A percentile compares a stretch with the other conserved stretches of the same genome.
phyloP scores from a whole-genome alignment of 768 basidiomycete genomes.

The Cyclocybe aegerita region DNA sequence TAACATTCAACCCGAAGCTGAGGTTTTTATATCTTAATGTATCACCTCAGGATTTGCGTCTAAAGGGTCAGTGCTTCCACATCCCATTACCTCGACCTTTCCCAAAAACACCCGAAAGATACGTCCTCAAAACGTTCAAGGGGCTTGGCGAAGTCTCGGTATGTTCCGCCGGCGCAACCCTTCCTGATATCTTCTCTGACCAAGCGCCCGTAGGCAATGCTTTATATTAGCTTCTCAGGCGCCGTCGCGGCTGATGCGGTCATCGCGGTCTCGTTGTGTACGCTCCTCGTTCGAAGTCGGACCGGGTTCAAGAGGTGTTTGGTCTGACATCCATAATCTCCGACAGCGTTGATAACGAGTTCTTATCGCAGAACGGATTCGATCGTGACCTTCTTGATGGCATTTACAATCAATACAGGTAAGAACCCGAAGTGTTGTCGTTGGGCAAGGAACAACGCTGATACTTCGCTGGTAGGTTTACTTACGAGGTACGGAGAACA shows the following conservation, averaged over 20 bases:
- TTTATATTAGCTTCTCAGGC: constrained; percentile 21
- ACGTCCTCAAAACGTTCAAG: constrained; percentile 10
- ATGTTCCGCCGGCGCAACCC: neutral
- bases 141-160: constrained; percentile 8
- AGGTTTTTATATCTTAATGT: neutral
- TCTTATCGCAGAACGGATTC: constrained; percentile 10
- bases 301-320: constrained; percentile 22
- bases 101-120: neutral
- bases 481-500: constrained; percentile 17
- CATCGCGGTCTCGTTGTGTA: constrained; percentile 21
- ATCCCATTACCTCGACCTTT: neutral
- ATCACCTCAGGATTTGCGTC: constrained; percentile 5
- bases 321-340: neutral
- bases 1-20: neutral
- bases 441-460: neutral
- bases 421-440: neutral
- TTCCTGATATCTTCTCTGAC: neutral
- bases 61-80: constrained; percentile 2
- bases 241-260: constrained; percentile 19
- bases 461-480: constrained; percentile 13
- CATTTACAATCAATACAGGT: constrained; percentile 24
- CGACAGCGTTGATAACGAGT: constrained; percentile 9
- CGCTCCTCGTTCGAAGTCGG: constrained; percentile 19
- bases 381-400: constrained; percentile 12
- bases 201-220: constrained; percentile 1